Conservation (phyloP, 768 basidiomycete species). For the Suillus tomentosus region DNA sequence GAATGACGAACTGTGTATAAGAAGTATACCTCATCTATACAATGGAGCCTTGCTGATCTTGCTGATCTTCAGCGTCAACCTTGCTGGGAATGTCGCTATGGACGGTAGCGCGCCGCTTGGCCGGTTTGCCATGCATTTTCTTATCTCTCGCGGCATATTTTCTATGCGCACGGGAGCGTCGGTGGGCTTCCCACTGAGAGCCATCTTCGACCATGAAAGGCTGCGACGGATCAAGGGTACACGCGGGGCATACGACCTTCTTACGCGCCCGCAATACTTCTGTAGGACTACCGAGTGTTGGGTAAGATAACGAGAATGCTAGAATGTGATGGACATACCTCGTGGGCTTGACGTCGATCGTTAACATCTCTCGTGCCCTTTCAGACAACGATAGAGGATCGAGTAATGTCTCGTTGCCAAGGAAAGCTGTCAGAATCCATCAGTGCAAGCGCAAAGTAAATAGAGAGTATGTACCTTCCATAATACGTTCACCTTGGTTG, state of each 20-base stretch:
- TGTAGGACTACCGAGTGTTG: slow-evolving; percentile 48
- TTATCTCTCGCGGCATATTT: slow-evolving; percentile 40
- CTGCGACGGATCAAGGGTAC: slow-evolving; percentile 55
- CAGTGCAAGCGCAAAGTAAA: not conserved
- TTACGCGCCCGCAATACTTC: slow-evolving; percentile 55
- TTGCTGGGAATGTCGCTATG: not conserved
- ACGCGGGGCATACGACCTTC: slow-evolving; percentile 60
- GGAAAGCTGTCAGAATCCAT: slow-evolving; percentile 50
- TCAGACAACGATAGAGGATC: slow-evolving; percentile 59
- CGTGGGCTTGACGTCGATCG: slow-evolving; percentile 43
- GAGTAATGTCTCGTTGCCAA: slow-evolving; percentile 49
- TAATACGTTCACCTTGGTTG: slow-evolving; percentile 49
- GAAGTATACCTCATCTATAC: not conserved
- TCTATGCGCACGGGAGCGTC: slow-evolving; percentile 56
- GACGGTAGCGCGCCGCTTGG: not conserved
- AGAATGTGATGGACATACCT: slow-evolving; percentile 37
- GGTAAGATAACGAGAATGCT: slow-evolving; percentile 10
- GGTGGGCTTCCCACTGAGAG: slow-evolving; percentile 56
- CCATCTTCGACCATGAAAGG: slow-evolving; percentile 68
- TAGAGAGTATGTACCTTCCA: slow-evolving; percentile 41
- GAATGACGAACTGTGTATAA: not conserved
- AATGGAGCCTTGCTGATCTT: not conserved
- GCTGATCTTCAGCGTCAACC: not conserved
- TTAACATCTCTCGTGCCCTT: slow-evolving; percentile 54
- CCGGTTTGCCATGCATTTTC: not conserved